Percentiles rank a stretch among this genome's conserved stretches.
phyloP scores from a whole-genome alignment of 192 early-diverging fungal genomes.

The Backusella macrospora region DNA sequence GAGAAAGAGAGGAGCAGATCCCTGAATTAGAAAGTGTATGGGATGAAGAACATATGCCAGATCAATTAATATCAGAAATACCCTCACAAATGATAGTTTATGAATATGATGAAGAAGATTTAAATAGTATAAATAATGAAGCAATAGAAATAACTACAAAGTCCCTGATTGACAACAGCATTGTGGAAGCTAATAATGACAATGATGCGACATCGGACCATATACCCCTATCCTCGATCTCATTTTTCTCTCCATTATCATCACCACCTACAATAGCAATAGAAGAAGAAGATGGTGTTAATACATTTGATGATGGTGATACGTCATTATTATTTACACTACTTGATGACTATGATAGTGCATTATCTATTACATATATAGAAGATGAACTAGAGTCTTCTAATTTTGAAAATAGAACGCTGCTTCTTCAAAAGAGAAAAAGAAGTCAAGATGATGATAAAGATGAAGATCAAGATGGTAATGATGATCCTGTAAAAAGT shows the following conservation, averaged over 20 bases:
- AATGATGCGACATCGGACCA: neutral
- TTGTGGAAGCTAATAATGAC: neutral
- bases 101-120: neutral
- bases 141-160: neutral
- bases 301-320: no score
- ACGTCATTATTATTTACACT: neutral
- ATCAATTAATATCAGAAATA: neutral
- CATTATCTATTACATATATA: neutral
- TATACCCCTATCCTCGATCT: neutral
- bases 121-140: neutral
- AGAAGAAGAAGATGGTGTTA: neutral
- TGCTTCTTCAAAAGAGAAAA: neutral
- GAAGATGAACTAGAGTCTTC: neutral
- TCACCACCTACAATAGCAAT: neutral
- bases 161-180: neutral
- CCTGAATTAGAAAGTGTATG: neutral
- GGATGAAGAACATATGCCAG: neutral
- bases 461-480: no score
- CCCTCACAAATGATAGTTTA: neutral
- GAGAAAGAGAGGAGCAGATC: neutral
- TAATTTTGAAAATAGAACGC: neutral
- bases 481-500: no score
- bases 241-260: neutral
- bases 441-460: neutral
- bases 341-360: neutral